Base-by-base conservation (phyloP, 805 yeast species). In the Trichomonascus vanleenenianus region DNA sequence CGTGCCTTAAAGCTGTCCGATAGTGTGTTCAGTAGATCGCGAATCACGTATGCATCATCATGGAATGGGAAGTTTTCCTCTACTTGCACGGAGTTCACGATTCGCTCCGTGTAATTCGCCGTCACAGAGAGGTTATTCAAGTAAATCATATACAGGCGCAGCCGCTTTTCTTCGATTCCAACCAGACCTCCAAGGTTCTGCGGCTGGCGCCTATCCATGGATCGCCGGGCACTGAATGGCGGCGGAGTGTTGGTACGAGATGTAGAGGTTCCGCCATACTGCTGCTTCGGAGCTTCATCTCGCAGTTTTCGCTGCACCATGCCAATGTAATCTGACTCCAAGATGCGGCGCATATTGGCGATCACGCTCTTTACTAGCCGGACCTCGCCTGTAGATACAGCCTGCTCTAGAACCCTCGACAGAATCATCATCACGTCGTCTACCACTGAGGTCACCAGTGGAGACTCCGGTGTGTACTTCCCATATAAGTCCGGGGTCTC, bases 371-470 rank as follows among this genome's bases (percentile, higher is more conserved):
- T 76, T 25, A 81, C 75, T 0, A 81, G 68, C 5, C 70, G 45
- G 3, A 66, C 66, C 49, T 85, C 83, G 0, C 95, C 94, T 0
- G 95, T 76, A 39, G 84, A 81, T 10, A 88, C 68, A 1, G 80
- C 71, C 48, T 81, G 83, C 19, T 79, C 66, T 31, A 88, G 61
- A 14, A 84, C 72, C 32, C 79, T 76, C 56, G 85, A 83, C 39
- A 89, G 65, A 7, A 88, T 78, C 54, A 87, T 70, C 22, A 86
- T 75, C 30, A 85, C 67, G 60, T 93, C 98, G 56, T 93, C 98
- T 19, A 89, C 78, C 18, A 86, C 80, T 0, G 97, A 86, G 0
- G 94, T 78, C 3, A 83, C 76, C 11, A 63, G 53, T 2, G 71
- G 91, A 3, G 81, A 70, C 27, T 74, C 79, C 79, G 2, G 81